Evolutionary conservation across 176 grass and related monocot species (phyloP).

Genomic region (Paspalum notatum): DNA sequence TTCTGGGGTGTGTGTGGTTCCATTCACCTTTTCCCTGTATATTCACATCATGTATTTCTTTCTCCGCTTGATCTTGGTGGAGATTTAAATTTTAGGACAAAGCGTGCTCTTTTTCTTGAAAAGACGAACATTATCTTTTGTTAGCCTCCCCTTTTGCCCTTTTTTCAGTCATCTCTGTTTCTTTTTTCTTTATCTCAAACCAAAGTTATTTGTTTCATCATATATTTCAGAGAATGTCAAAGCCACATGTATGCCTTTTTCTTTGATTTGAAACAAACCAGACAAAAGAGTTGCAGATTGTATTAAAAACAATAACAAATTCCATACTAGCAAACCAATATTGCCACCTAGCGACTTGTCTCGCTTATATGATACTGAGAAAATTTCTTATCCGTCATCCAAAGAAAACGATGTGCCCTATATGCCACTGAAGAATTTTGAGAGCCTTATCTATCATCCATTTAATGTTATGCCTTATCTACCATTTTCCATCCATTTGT

Average conservation of each 20-base stretch:
- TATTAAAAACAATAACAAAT: too few relatives aligned
- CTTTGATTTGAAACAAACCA: too few relatives aligned
- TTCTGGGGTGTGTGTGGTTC: neutral
- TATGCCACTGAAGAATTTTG: too few relatives aligned
- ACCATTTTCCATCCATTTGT: too few relatives aligned
- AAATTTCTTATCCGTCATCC: neutral
- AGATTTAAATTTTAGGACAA: constrained; percentile 27
- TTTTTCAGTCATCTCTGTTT: constrained; percentile 12
- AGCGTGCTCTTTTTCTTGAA: neutral
- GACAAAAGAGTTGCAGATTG: too few relatives aligned
- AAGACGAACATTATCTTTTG: constrained; percentile 22
- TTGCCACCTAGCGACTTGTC: too few relatives aligned
- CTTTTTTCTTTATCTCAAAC: constrained; percentile 2
- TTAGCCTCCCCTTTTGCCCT: neutral
- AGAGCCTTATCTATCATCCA: too few relatives aligned
- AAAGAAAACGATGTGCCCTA: too few relatives aligned
- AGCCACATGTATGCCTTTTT: neutral
- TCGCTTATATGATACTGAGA: too few relatives aligned
- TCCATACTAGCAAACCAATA: too few relatives aligned
- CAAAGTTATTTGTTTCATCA: neutral
- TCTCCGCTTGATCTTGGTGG: neutral
- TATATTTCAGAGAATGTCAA: neutral
- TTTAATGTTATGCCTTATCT: too few relatives aligned
- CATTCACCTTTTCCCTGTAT: neutral
- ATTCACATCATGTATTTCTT: neutral